Conservation (phyloP, 2,329 filamentous ascomycete species). For the Botrytis paeoniae region DNA sequence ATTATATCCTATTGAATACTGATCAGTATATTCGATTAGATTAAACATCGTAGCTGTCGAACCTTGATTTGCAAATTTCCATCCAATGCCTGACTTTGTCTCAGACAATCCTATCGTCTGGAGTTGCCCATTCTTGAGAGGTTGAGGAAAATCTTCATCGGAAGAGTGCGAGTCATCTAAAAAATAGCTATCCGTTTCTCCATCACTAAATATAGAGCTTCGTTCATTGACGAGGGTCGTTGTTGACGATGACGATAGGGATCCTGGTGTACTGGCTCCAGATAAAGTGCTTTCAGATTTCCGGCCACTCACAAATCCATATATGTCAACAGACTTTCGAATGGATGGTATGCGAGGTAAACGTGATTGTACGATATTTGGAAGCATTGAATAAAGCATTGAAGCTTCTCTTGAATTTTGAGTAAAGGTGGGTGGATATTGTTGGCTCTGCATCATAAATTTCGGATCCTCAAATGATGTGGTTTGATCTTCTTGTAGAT, state of each 20-base stretch:
- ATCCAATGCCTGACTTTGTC: conserved; percentile 43
- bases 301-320: conserved; percentile 23
- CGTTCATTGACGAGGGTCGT: conserved; percentile 27
- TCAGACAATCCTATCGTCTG: conserved; percentile 24
- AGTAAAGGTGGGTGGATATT: neutral
- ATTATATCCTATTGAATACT: conserved; percentile 41
- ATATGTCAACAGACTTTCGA: conserved; percentile 41
- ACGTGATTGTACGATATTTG: conserved; percentile 50
- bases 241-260: conserved; percentile 26
- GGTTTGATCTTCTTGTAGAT: neutral
- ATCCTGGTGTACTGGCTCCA: conserved; percentile 34
- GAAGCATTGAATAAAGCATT: conserved; percentile 53
- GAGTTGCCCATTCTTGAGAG: conserved; percentile 12
- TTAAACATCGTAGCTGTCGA: neutral
- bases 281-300: conserved; percentile 31
- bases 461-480: neutral
- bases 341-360: conserved; percentile 52
- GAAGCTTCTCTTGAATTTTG: conserved; percentile 37
- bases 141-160: conserved; percentile 27
- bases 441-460: neutral
- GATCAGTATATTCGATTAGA: neutral
- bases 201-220: neutral
- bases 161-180: conserved; percentile 23
- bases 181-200: conserved; percentile 12
- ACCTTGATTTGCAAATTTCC: conserved; percentile 53